Evolutionary conservation across 495 filamentous ascomycete species (phyloP).

Genomic region (Viridothelium virens): DNA sequence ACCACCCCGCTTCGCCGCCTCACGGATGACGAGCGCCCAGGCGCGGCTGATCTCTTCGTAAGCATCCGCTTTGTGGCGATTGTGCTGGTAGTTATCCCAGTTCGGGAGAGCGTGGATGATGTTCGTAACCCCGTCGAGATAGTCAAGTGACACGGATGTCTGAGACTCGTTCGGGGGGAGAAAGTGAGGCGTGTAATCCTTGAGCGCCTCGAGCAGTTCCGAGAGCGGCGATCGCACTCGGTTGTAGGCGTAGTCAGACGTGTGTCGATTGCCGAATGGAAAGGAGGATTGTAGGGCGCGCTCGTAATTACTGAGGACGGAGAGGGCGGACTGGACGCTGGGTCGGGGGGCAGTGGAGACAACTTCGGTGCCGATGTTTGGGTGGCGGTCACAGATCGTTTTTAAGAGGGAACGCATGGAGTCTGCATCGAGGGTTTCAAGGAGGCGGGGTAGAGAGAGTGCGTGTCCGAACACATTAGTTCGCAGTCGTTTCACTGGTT

Average conservation of each 20-base stretch:
- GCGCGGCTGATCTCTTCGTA: constrained; percentile 93
- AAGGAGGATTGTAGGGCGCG: constrained; percentile 68
- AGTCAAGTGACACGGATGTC: constrained; percentile 66
- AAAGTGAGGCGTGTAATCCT: constrained; percentile 91
- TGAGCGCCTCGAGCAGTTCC: constrained; percentile 77
- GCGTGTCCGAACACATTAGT: constrained; percentile 70
- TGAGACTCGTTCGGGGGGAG: constrained; percentile 86
- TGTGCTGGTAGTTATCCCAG: constrained; percentile 78
- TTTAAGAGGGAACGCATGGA: constrained; percentile 76
- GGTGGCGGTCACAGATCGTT: constrained; percentile 81
- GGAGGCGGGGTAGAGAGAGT: constrained; percentile 68
- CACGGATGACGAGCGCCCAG: constrained; percentile 85
- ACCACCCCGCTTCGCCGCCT: constrained; percentile 83
- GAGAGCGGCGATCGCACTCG: constrained; percentile 74
- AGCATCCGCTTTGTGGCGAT: constrained; percentile 82
- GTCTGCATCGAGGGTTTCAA: constrained; percentile 82
- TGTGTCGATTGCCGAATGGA: constrained; percentile 72
- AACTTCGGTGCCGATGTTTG: constrained; percentile 71
- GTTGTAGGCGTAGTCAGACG: constrained; percentile 91
- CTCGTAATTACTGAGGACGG: constrained; percentile 76
- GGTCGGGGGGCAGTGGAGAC: constrained; percentile 78
- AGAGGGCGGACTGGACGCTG: constrained; percentile 66
- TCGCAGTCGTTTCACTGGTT: constrained; percentile 53
- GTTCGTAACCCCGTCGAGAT: constrained; percentile 80
- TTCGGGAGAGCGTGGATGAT: constrained; percentile 81